Percentiles rank a stretch among this genome's conserved stretches.
Conservation (phyloP, 345 rosid genomes). For the Geranium rotundifolium region DNA sequence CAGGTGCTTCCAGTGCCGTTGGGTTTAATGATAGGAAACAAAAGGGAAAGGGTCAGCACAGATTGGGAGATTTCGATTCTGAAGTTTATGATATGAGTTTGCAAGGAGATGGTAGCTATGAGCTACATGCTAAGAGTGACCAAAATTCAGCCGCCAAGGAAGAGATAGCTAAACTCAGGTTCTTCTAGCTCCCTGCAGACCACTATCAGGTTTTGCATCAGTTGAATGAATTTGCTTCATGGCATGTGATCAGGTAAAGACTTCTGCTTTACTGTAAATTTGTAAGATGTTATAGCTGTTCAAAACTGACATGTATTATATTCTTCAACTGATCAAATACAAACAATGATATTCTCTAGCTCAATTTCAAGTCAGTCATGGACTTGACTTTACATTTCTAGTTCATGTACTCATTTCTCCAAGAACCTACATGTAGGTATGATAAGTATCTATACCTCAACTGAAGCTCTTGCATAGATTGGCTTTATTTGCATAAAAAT, state of each 20-base stretch:
- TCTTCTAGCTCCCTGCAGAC: background rate
- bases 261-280: background rate
- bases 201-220: background rate
- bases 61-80: conserved; percentile 10
- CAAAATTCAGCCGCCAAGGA: background rate
- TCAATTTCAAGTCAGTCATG: too few relatives aligned
- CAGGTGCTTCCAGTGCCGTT: background rate
- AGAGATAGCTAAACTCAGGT: background rate
- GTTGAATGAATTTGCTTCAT: background rate
- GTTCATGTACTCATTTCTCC: too few relatives aligned
- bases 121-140: conserved; percentile 12
- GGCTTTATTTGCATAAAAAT: too few relatives aligned
- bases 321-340: background rate
- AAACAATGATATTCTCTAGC: too few relatives aligned
- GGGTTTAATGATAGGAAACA: conserved; percentile 8
- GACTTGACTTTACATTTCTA: too few relatives aligned
- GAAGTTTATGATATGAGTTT: conserved; percentile 29
- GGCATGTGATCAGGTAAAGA: background rate
- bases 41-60: conserved; percentile 4
- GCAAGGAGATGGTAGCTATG: conserved; percentile 29
- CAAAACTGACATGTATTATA: background rate
- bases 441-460: too few relatives aligned
- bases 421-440: too few relatives aligned
- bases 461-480: too few relatives aligned
- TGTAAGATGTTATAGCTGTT: background rate